These are phyloP conservation scores for Thraustochytrium striatum DNA, from an alignment of 352 stramenopile species.

Conservation along the genomic window DNA sequence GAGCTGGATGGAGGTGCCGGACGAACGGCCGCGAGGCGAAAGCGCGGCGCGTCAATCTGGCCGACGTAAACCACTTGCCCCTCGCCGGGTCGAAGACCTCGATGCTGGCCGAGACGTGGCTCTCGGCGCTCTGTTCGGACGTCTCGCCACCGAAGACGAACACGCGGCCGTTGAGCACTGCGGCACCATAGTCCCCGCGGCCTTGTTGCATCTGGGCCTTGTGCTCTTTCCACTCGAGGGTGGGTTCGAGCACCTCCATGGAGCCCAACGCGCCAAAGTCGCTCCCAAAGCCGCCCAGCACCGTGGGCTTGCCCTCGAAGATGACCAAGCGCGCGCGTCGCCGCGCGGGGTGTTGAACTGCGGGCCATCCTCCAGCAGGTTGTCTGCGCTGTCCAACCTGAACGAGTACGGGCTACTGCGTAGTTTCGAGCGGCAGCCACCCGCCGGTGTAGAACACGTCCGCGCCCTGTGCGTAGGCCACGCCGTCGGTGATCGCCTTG, in stretches of 20 bases:
- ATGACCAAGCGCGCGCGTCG: not conserved
- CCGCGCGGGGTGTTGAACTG: not conserved
- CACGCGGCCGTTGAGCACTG: slow-evolving; percentile 16
- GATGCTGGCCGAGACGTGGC: not conserved
- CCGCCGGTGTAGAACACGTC: slow-evolving; percentile 1
- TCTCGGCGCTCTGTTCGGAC: too few species aligned
- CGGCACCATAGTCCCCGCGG: slow-evolving; percentile 7
- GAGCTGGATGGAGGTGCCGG: not conserved
- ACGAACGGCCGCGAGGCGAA: not conserved
- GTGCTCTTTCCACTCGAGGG: too few species aligned
- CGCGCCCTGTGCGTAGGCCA: slow-evolving; percentile 7
- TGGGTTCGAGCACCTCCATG: not conserved
- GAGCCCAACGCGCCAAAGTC: not conserved
- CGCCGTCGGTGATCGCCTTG: slow-evolving; percentile 1
- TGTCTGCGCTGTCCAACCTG: not conserved
- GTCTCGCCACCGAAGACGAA: slow-evolving; percentile 41
- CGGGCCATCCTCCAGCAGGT: not conserved
- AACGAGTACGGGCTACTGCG: not conserved
- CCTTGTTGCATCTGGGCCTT: not conserved
- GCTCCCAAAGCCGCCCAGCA: slow-evolving; percentile 34
- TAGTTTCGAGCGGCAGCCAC: not conserved
- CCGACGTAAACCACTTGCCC: slow-evolving; percentile 6
- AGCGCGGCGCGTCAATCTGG: slow-evolving; percentile 6
- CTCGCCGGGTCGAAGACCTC: not conserved
- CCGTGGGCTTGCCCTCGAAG: not conserved